Evolutionary conservation across 2,329 filamentous ascomycete genomes (phyloP).

Genomic region (Eurotiales sp.): DNA sequence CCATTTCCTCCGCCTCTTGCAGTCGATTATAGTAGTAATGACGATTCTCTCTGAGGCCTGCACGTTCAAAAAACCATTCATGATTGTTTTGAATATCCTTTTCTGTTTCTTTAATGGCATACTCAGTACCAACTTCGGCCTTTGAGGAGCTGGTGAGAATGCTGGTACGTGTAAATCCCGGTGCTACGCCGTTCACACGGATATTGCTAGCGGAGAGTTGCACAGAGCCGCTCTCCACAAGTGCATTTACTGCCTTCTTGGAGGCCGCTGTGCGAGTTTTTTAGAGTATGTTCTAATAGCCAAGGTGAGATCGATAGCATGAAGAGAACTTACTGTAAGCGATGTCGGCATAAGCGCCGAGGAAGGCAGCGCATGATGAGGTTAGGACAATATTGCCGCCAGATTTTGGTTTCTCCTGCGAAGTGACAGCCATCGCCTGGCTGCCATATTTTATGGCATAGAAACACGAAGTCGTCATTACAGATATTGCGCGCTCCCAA

Average conservation of each 20-base stretch:
- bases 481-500: background rate
- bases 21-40: background rate
- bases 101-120: background rate
- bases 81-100: background rate
- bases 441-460: background rate
- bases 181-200: background rate
- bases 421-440: background rate
- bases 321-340: background rate
- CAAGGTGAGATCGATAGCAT: no score
- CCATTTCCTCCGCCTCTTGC: background rate
- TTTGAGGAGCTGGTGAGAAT: background rate
- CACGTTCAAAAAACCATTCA: background rate
- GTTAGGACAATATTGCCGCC: background rate
- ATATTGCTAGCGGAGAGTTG: background rate
- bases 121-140: background rate
- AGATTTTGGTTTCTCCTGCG: background rate
- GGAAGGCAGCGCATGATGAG: background rate
- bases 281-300: no score
- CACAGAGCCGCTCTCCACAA: background rate
- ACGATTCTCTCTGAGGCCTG: background rate
- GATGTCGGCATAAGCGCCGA: background rate
- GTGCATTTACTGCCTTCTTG: background rate
- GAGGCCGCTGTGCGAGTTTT: background rate
- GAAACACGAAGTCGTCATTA: background rate
- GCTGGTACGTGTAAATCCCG: background rate